Conservation (phyloP, 441 rosid genomes). For the Manihot esculenta region DNA sequence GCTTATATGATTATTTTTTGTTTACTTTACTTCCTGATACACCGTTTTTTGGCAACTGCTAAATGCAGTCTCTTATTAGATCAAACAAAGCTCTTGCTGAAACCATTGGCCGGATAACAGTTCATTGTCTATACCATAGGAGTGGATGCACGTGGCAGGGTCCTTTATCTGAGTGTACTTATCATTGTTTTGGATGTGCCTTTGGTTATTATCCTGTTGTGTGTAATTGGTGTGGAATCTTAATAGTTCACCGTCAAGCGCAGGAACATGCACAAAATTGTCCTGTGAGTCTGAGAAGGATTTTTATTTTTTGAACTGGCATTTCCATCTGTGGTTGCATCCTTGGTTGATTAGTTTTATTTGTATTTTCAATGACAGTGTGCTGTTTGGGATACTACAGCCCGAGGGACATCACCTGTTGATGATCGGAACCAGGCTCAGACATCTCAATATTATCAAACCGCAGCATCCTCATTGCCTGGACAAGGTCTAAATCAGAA, state of each 20-base stretch:
- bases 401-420: slow-evolving; percentile 30
- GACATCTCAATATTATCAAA: slow-evolving; percentile 47
- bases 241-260: slow-evolving; percentile 67
- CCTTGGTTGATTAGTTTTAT: neutral
- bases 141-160: slow-evolving; percentile 89
- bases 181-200: slow-evolving; percentile 71
- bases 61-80: slow-evolving; percentile 60
- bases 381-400: slow-evolving; percentile 42
- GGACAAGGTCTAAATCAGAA: slow-evolving; percentile 41
- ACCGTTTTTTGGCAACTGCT: neutral
- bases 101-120: slow-evolving; percentile 55
- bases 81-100: slow-evolving; percentile 64
- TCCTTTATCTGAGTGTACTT: slow-evolving; percentile 54
- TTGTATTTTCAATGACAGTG: slow-evolving; percentile 38
- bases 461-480: slow-evolving; percentile 29
- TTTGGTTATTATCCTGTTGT: slow-evolving; percentile 73
- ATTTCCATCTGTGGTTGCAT: neutral
- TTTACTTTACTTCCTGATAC: slow-evolving; percentile 14
- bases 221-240: slow-evolving; percentile 66
- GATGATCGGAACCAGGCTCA: slow-evolving; percentile 45
- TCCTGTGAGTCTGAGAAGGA: slow-evolving; percentile 56
- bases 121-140: slow-evolving; percentile 65
- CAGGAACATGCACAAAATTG: slow-evolving; percentile 82
- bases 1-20: neutral
- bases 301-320: neutral